Conservation (phyloP, 1,139 yeast genomes). For the Ogataea hybrid region DNA sequence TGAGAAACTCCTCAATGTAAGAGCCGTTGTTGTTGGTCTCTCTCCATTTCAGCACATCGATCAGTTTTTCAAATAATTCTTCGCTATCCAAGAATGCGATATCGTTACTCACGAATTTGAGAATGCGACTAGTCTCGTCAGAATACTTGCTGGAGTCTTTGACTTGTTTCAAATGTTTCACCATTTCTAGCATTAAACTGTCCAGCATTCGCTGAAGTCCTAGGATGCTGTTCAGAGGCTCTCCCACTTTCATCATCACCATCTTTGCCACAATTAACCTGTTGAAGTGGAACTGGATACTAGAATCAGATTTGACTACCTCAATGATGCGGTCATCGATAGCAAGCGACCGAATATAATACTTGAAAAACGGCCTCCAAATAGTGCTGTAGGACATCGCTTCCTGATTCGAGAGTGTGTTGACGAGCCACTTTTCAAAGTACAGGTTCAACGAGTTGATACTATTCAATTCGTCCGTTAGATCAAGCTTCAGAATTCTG, state of each 20-base stretch:
- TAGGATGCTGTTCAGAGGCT: slow-evolving; percentile 10
- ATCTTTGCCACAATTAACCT: slow-evolving; percentile 20
- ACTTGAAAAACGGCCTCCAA: slow-evolving; percentile 17
- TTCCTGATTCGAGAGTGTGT: slow-evolving; percentile 11
- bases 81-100: slow-evolving; percentile 21
- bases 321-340: slow-evolving; percentile 14
- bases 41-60: slow-evolving; percentile 16
- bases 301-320: slow-evolving; percentile 13
- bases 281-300: slow-evolving; percentile 23
- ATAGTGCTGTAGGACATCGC: slow-evolving; percentile 1
- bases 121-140: slow-evolving; percentile 18
- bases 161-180: slow-evolving; percentile 15
- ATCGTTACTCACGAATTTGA: slow-evolving; percentile 21
- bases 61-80: slow-evolving; percentile 19
- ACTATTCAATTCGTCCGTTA: slow-evolving; percentile 14
- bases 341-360: slow-evolving; percentile 13
- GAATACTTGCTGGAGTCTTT: slow-evolving; percentile 8
- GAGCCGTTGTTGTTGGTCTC: slow-evolving; percentile 11
- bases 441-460: slow-evolving; percentile 15
- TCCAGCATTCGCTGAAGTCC: slow-evolving; percentile 19
- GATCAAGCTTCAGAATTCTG: slow-evolving; percentile 11
- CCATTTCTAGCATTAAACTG: slow-evolving; percentile 17
- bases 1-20: slow-evolving; percentile 20
- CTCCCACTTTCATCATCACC: slow-evolving; percentile 17
- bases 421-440: slow-evolving; percentile 14